Percentiles rank a stretch among this genome's conserved stretches.
These are phyloP conservation scores for Hanseniaspora taiwanica DNA, from an alignment of 805 yeast genomes.

Conservation along the genomic window DNA sequence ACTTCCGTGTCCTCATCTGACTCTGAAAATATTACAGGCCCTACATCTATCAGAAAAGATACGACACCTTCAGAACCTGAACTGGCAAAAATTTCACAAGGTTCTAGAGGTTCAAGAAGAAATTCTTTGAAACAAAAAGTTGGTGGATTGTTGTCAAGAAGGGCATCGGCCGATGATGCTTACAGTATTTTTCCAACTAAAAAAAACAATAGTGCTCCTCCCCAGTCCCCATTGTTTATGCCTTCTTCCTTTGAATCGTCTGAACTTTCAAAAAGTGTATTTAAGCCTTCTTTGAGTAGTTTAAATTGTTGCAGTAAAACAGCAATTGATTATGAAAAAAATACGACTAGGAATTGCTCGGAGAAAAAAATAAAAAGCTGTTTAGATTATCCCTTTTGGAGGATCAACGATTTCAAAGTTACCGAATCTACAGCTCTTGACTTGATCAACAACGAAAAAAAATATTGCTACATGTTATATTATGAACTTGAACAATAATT, in stretches of 20 bases:
- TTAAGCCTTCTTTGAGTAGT: too few relatives aligned
- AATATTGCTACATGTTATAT: constrained; percentile 76
- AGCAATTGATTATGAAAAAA: too few relatives aligned
- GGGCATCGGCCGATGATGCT: constrained; percentile 12
- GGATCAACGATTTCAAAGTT: constrained; percentile 64
- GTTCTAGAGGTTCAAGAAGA: constrained; percentile 6
- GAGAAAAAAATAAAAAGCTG: constrained; percentile 36
- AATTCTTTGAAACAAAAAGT: constrained; percentile 11
- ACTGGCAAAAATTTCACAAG: too few relatives aligned
- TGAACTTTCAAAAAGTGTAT: not conserved
- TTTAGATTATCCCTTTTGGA: constrained; percentile 61
- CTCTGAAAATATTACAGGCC: too few relatives aligned
- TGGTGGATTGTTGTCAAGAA: constrained; percentile 13
- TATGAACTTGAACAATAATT: constrained; percentile 38
- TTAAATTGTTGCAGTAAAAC: too few relatives aligned
- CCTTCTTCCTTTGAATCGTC: not conserved
- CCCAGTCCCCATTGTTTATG: not conserved
- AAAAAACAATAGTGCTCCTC: not conserved
- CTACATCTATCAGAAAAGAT: too few relatives aligned
- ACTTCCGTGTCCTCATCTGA: constrained; percentile 3
- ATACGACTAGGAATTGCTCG: not conserved
- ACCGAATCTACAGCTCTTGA: constrained; percentile 45
- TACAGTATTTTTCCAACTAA: too few relatives aligned
- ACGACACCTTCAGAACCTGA: too few relatives aligned
- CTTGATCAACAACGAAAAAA: constrained; percentile 46